These are phyloP conservation scores for Mycena albidolilacea DNA, from an alignment of 768 basidiomycete genomes.

Conservation along the genomic window DNA sequence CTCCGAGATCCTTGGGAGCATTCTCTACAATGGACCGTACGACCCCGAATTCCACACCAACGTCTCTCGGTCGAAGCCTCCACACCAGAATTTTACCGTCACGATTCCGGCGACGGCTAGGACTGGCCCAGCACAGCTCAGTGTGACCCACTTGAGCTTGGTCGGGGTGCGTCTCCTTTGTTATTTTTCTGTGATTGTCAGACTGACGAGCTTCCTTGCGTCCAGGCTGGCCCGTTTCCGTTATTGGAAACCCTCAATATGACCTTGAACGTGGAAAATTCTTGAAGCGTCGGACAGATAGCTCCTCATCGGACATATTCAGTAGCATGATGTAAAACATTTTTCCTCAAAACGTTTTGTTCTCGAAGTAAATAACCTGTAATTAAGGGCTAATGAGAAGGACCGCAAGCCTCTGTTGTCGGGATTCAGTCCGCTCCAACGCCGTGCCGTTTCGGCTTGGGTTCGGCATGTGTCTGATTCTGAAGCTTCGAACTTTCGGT, in stretches of 20 bases:
- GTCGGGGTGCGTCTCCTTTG: conserved; percentile 49
- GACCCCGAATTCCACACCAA: conserved; percentile 44
- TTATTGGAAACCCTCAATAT: conserved; percentile 28
- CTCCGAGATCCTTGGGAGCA: conserved; percentile 47
- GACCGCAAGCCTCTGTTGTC: too few species aligned
- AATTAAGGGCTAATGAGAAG: too few species aligned
- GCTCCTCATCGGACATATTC: too few species aligned
- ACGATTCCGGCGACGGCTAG: conserved; percentile 45
- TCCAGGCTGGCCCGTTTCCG: conserved; percentile 29
- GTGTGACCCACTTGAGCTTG: conserved; percentile 49
- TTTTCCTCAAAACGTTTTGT: too few species aligned
- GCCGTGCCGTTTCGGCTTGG: too few species aligned
- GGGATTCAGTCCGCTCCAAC: too few species aligned
- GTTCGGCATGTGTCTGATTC: too few species aligned
- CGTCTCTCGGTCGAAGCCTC: conserved; percentile 35
- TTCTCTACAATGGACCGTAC: conserved; percentile 57
- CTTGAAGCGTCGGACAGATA: too few species aligned
- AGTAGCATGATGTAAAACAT: too few species aligned
- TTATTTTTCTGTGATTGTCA: not conserved
- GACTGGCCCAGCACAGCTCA: conserved; percentile 47
- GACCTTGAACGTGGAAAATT: conserved; percentile 17
- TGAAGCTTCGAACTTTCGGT: too few species aligned
- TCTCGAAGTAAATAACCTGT: too few species aligned
- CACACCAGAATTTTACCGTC: conserved; percentile 58
- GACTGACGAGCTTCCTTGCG: not conserved